A percentile compares a stretch with the other conserved stretches of the same genome.
Evolutionary conservation across 2,329 filamentous ascomycete genomes (phyloP).

Genomic region (Aspergillus pseudoterreus): DNA sequence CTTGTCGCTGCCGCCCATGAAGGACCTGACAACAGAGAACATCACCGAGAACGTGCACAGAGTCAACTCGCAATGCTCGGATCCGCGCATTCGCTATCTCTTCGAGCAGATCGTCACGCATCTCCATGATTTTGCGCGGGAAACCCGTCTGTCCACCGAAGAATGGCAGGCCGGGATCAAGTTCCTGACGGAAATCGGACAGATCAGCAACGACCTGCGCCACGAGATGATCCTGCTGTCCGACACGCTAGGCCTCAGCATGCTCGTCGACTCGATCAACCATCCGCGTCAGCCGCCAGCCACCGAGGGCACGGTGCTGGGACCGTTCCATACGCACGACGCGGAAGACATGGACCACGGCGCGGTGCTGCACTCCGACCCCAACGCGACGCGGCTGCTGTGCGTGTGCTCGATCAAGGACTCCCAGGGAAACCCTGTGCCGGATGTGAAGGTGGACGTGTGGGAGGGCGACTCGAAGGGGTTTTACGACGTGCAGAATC

Average conservation of each 20-base stretch:
- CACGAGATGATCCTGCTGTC: slow-evolving; percentile 9
- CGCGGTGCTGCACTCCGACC: slow-evolving; percentile 16
- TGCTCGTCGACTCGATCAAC: slow-evolving; percentile 25
- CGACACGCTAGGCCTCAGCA: slow-evolving; percentile 23
- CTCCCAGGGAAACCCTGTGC: slow-evolving; percentile 17
- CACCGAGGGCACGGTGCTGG: slow-evolving; percentile 26
- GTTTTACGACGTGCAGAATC: slow-evolving; percentile 26
- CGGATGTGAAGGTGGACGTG: slow-evolving; percentile 18
- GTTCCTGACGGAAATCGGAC: slow-evolving; percentile 1
- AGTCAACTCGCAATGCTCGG: not conserved
- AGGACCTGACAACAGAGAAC: not conserved
- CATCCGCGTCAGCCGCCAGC: slow-evolving; percentile 15
- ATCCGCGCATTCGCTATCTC: not conserved
- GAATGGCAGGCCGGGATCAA: not conserved
- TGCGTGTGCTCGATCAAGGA: slow-evolving; percentile 21
- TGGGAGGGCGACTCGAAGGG: slow-evolving; percentile 28
- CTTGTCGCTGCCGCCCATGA: not conserved
- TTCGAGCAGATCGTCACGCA: not conserved
- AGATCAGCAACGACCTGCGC: not conserved
- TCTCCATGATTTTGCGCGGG: not conserved
- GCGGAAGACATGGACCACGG: slow-evolving; percentile 19
- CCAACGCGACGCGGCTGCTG: slow-evolving; percentile 15
- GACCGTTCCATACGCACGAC: slow-evolving; percentile 27
- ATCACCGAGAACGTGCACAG: not conserved
- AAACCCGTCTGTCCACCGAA: not conserved